phyloP scores from a whole-genome alignment of 2,329 filamentous ascomycete species.

The Arthrobotrys sphaeroides region DNA sequence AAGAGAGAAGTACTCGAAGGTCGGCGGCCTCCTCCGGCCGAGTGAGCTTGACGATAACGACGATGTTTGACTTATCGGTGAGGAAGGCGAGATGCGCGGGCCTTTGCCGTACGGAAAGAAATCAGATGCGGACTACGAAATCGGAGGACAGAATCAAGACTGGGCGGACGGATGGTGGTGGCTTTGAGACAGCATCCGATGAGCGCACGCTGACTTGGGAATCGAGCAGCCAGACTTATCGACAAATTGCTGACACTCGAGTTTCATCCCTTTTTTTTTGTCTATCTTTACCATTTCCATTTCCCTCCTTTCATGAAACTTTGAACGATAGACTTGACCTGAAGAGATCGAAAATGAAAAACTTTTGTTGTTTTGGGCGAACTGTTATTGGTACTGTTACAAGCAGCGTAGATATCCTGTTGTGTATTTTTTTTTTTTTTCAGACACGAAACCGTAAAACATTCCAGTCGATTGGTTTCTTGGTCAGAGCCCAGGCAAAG shows the following conservation, averaged over 20 bases:
- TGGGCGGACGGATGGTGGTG: conserved; percentile 45
- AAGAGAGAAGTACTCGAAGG: conserved; percentile 89
- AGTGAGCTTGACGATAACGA: conserved; percentile 91
- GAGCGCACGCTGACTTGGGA: conserved; percentile 52
- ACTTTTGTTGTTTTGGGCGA: conserved; percentile 2
- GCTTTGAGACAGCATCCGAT: conserved; percentile 54
- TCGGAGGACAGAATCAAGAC: conserved; percentile 28
- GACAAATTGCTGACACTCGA: conserved; percentile 50
- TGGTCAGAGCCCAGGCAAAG: not conserved
- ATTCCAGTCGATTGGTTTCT: not conserved
- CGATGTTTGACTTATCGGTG: conserved; percentile 64
- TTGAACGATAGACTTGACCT: conserved; percentile 47
- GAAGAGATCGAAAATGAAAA: conserved; percentile 23
- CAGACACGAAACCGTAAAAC: not conserved
- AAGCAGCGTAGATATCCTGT: conserved; percentile 28
- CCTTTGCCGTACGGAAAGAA: conserved; percentile 33
- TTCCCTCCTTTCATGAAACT: conserved; percentile 25
- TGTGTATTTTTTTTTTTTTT: not conserved
- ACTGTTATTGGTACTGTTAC: not conserved
- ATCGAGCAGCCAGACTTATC: conserved; percentile 54
- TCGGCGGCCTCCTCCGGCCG: conserved; percentile 93
- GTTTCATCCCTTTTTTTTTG: conserved; percentile 15
- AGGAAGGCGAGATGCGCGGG: conserved; percentile 39
- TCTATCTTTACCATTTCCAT: conserved; percentile 17
- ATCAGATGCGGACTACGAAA: conserved; percentile 9